Evolutionary conservation across 345 rosid species (phyloP).

Genomic region (Camelina sativa): DNA sequence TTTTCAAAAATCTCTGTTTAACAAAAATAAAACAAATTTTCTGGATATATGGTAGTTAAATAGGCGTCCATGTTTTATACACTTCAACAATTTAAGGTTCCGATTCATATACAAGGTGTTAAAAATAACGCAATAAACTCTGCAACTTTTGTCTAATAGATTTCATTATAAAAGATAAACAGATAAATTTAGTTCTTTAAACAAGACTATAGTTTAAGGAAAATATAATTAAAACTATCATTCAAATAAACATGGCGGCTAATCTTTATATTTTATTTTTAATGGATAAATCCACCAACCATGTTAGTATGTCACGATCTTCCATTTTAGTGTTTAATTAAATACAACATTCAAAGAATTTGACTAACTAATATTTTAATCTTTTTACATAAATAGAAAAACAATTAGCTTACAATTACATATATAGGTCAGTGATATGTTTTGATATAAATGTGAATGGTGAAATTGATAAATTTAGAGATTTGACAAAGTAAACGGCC

Average conservation of each 20-base stretch:
- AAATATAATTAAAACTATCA: neutral
- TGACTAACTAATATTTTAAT: neutral
- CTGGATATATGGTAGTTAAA: no score
- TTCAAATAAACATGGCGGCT: neutral
- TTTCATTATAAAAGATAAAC: no score
- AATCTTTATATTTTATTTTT: neutral
- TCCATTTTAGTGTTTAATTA: neutral
- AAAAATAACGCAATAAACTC: neutral
- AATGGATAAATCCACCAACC: slow-evolving; percentile 7
- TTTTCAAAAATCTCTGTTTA: neutral
- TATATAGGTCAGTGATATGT: neutral
- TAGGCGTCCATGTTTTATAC: neutral
- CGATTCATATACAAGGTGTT: neutral
- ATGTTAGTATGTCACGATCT: neutral
- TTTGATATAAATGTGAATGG: neutral
- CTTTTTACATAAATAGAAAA: slow-evolving; percentile 1
- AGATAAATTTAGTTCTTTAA: neutral
- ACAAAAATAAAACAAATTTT: no score
- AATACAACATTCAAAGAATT: neutral
- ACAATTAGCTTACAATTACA: neutral
- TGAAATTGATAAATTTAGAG: neutral
- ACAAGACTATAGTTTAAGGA: neutral
- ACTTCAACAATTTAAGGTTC: neutral
- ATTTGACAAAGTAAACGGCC: slow-evolving; percentile 1
- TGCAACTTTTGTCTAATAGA: neutral